Evolutionary conservation across 2,329 filamentous ascomycete species (phyloP).

Genomic region (Ilyonectria destructans): DNA sequence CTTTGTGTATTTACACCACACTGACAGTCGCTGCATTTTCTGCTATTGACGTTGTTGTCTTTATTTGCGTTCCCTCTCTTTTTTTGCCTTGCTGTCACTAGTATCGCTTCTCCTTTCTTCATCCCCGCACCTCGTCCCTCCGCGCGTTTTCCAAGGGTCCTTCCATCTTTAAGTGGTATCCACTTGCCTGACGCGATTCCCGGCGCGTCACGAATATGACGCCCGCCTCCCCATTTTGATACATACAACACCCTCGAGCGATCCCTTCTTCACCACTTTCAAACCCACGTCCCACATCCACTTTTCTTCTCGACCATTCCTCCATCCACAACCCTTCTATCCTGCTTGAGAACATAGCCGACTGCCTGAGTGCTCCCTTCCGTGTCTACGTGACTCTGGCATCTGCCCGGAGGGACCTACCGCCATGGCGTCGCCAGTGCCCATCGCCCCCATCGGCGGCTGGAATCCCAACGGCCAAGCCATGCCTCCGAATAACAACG

Average conservation of each 20-base stretch:
- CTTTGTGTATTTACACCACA: slow-evolving; percentile 13
- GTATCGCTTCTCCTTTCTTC: slow-evolving; percentile 4
- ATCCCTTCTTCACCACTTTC: slow-evolving; percentile 23
- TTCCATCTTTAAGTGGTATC: slow-evolving; percentile 46
- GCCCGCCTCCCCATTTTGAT: slow-evolving; percentile 57
- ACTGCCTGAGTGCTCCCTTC: slow-evolving; percentile 24
- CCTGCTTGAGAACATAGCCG: slow-evolving; percentile 10
- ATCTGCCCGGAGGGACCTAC: slow-evolving; percentile 45
- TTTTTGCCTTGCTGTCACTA: not conserved
- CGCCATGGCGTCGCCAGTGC: slow-evolving; percentile 60
- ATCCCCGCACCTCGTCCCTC: slow-evolving; percentile 14
- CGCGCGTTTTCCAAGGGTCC: slow-evolving; percentile 35
- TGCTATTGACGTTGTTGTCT: slow-evolving; percentile 1
- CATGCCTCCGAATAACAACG: slow-evolving; percentile 50
- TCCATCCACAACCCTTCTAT: not conserved
- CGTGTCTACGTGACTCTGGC: slow-evolving; percentile 36
- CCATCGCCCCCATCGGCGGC: slow-evolving; percentile 51
- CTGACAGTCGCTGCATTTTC: not conserved
- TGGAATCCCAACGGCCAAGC: slow-evolving; percentile 52
- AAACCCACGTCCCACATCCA: slow-evolving; percentile 20
- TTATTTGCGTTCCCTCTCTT: not conserved
- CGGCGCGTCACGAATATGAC: slow-evolving; percentile 60
- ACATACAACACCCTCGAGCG: slow-evolving; percentile 45
- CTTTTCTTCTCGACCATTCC: not conserved
- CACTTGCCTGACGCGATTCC: slow-evolving; percentile 53